Evolutionary conservation across 768 basidiomycete species (phyloP).

Genomic region (Fibroporia radiculosa): DNA sequence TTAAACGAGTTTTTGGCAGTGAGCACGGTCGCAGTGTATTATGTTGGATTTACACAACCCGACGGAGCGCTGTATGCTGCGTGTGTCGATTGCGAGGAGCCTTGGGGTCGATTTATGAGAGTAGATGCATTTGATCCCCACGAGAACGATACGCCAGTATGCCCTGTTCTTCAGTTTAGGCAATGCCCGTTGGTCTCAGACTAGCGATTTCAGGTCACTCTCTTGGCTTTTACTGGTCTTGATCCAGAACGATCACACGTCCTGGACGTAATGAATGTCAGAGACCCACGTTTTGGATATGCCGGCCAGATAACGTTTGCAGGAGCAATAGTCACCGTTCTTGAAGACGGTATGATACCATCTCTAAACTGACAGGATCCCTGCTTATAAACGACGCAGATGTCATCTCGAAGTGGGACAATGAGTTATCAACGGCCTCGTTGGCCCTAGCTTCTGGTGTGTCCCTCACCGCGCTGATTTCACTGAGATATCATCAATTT

Average conservation of each 20-base stretch:
- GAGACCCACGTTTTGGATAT: constrained; percentile 11
- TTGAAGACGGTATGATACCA: constrained; percentile 4
- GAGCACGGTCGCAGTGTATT: constrained; percentile 18
- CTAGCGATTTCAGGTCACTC: constrained; percentile 11
- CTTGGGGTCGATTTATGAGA: constrained; percentile 6
- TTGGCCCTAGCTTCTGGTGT: too few relatives aligned
- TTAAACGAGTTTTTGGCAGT: constrained; percentile 9
- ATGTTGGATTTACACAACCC: constrained; percentile 21
- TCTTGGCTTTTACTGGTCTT: constrained; percentile 21
- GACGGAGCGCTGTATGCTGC: constrained; percentile 23
- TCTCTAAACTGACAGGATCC: too few relatives aligned
- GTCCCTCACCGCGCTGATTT: too few relatives aligned
- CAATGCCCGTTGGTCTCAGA: neutral
- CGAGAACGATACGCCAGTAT: constrained; percentile 17
- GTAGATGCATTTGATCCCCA: constrained; percentile 19
- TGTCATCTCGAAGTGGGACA: too few relatives aligned
- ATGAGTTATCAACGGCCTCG: too few relatives aligned
- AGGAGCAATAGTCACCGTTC: constrained; percentile 15
- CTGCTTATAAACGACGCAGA: too few relatives aligned
- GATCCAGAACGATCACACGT: constrained; percentile 20
- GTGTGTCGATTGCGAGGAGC: constrained; percentile 23
- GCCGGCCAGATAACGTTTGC: constrained; percentile 21
- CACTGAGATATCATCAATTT: too few relatives aligned
- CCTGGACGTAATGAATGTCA: constrained; percentile 21
- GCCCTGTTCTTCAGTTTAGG: neutral